These are phyloP conservation scores for Catenaria anguillulae DNA, from an alignment of 371 early-diverging fungal genomes.

Conservation along the genomic window DNA sequence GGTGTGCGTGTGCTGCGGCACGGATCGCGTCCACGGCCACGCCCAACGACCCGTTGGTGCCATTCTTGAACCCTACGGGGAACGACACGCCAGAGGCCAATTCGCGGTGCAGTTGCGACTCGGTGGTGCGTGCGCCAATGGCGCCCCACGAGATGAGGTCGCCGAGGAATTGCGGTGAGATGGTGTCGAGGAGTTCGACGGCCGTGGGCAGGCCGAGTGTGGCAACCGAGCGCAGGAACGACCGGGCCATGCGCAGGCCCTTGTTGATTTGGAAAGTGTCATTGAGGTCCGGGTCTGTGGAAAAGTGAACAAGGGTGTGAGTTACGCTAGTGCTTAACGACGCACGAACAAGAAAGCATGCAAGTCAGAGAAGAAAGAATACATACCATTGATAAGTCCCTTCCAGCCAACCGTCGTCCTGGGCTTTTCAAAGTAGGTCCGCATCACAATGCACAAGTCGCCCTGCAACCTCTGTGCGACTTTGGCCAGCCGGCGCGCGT, in stretches of 20 bases:
- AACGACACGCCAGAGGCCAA: slow-evolving; percentile 81
- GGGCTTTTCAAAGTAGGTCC: slow-evolving; percentile 90
- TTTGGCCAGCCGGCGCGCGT: slow-evolving; percentile 43
- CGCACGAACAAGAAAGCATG: no score
- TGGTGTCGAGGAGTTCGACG: slow-evolving; percentile 67
- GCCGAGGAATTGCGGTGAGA: slow-evolving; percentile 68
- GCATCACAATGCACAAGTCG: slow-evolving; percentile 72
- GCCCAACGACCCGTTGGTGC: slow-evolving; percentile 68
- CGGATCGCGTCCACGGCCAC: slow-evolving; percentile 83
- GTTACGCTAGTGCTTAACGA: no score
- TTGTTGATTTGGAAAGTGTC: slow-evolving; percentile 71
- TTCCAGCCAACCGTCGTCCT: slow-evolving; percentile 62
- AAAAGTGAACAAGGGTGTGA: no score
- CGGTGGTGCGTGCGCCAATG: slow-evolving; percentile 86
- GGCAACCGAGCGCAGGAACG: slow-evolving; percentile 44
- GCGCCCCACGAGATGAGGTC: slow-evolving; percentile 63
- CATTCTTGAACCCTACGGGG: slow-evolving; percentile 82
- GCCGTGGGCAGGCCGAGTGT: slow-evolving; percentile 60
- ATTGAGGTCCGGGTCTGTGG: slow-evolving; percentile 19
- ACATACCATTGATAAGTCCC: slow-evolving; percentile 3
- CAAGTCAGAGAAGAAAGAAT: not conserved
- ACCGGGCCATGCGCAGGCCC: slow-evolving; percentile 65
- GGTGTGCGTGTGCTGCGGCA: slow-evolving; percentile 71
- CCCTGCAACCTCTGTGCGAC: slow-evolving; percentile 40
- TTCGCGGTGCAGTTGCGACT: slow-evolving; percentile 78